These are phyloP conservation scores for Trichoderma sp. DNA, from an alignment of 2,329 filamentous ascomycete species.

Conservation along the genomic window DNA sequence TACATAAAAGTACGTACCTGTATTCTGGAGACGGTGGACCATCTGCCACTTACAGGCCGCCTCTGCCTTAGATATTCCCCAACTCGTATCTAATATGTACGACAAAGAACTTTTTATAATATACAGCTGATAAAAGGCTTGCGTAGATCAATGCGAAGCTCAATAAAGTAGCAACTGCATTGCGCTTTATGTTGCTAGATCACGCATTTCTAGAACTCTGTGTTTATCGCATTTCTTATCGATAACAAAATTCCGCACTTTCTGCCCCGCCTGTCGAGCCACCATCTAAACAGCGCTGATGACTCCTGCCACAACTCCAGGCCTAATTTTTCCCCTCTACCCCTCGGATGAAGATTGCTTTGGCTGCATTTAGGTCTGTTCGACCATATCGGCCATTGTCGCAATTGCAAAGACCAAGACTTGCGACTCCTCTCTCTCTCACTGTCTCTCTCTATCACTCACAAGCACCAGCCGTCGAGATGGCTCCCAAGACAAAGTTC, in stretches of 20 bases:
- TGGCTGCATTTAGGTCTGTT: slow-evolving; percentile 25
- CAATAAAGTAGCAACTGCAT: background rate
- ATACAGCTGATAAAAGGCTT: background rate
- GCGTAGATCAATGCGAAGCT: background rate
- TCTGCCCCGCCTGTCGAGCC: slow-evolving; percentile 6
- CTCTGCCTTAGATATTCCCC: background rate
- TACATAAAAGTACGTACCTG: background rate
- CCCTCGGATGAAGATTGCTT: slow-evolving; percentile 27
- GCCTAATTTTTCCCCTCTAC: slow-evolving; percentile 24
- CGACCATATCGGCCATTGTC: slow-evolving; percentile 22
- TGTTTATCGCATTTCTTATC: background rate
- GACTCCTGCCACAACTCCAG: slow-evolving; percentile 23
- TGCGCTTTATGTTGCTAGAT: background rate
- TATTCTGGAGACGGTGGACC: background rate
- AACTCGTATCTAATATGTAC: background rate
- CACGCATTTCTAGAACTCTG: background rate
- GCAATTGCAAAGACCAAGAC: slow-evolving; percentile 10
- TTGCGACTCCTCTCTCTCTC: slow-evolving; percentile 24
- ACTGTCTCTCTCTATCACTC: slow-evolving; percentile 28
- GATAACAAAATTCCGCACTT: slow-evolving; percentile 18
- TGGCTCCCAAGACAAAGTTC: slow-evolving; percentile 36
- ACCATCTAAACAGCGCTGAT: slow-evolving; percentile 18
- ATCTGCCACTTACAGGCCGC: background rate
- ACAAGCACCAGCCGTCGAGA: slow-evolving; percentile 28
- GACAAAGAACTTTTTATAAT: too few relatives aligned